A percentile compares a stretch with the other conserved stretches of the same genome.
phyloP scores from a whole-genome alignment of 2,329 filamentous ascomycete species.

The Coleophoma crateriformis region DNA sequence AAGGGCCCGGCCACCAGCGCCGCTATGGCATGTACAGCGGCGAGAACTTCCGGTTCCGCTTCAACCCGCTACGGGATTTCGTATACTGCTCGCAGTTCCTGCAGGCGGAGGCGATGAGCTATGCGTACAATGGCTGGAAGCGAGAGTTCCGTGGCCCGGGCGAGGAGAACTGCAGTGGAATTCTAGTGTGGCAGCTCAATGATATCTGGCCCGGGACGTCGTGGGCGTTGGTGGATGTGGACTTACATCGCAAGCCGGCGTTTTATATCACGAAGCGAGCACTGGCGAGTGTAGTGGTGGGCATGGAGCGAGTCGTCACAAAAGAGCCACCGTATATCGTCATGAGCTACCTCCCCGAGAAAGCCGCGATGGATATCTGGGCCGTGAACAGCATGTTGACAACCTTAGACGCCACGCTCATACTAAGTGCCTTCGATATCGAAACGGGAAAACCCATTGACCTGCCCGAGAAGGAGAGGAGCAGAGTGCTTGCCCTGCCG shows the following conservation, averaged over 20 bases:
- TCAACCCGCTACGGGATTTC: conserved; percentile 17
- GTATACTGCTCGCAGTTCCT: conserved; percentile 23
- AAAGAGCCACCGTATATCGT: conserved; percentile 10
- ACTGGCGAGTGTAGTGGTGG: conserved; percentile 22
- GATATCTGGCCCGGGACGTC: conserved; percentile 65
- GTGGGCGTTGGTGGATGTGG: conserved; percentile 61
- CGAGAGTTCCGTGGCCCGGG: conserved; percentile 16
- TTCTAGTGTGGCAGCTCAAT: conserved; percentile 65
- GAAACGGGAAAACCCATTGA: conserved; percentile 49
- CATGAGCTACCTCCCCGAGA: conserved; percentile 8
- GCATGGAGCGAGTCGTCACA: conserved; percentile 16
- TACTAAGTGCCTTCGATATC: conserved; percentile 52
- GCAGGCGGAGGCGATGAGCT: conserved; percentile 23
- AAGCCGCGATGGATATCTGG: conserved; percentile 14
- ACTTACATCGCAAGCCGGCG: conserved; percentile 41
- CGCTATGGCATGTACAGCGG: conserved; percentile 33
- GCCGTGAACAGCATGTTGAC: conserved; percentile 12
- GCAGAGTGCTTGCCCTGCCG: conserved; percentile 12
- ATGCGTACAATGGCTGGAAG: conserved; percentile 22
- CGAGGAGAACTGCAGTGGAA: conserved; percentile 47
- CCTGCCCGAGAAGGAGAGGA: conserved; percentile 32
- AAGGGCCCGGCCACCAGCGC: conserved; percentile 47
- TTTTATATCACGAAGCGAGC: conserved; percentile 47
- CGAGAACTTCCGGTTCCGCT: conserved; percentile 23
- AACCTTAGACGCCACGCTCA: conserved; percentile 7